Conservation (phyloP, 164 flowering plant species). For the Nelumbo lutea region DNA sequence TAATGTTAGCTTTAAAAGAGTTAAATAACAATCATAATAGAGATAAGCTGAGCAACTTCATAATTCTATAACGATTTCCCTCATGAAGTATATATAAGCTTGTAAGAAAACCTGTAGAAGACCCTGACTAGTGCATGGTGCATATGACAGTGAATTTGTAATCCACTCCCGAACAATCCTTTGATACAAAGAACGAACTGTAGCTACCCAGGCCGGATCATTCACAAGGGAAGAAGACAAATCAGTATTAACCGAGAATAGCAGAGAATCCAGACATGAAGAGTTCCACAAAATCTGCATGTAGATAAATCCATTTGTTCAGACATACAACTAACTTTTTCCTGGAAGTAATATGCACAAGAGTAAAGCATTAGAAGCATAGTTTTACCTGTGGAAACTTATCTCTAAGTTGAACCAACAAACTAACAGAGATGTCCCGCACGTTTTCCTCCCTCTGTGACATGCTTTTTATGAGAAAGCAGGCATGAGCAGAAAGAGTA, state of each 20-base stretch:
- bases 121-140: conserved; percentile 98
- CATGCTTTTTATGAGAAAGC: conserved; percentile 82
- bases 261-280: conserved; percentile 77
- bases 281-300: conserved; percentile 94
- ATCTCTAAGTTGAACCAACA: conserved; percentile 73
- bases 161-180: conserved; percentile 87
- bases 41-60: not conserved
- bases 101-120: conserved; percentile 78
- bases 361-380: not conserved
- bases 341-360: not conserved
- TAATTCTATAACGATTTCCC: not conserved
- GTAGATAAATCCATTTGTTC: conserved; percentile 2
- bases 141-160: conserved; percentile 75
- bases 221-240: conserved; percentile 58
- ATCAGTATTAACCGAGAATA: conserved; percentile 65
- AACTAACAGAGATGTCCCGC: conserved; percentile 70
- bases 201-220: conserved; percentile 80
- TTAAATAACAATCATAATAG: not conserved
- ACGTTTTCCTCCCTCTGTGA: conserved; percentile 91
- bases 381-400: conserved; percentile 82
- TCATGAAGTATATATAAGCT: not conserved
- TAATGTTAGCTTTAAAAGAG: not conserved
- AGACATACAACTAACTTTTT: not conserved
- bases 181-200: conserved; percentile 79
- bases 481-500: conserved; percentile 72